A percentile compares a stretch with the other conserved stretches of the same genome.
These are phyloP conservation scores for Saccharomycopsis schoenii DNA, from an alignment of 805 yeast genomes.

Conservation along the genomic window DNA sequence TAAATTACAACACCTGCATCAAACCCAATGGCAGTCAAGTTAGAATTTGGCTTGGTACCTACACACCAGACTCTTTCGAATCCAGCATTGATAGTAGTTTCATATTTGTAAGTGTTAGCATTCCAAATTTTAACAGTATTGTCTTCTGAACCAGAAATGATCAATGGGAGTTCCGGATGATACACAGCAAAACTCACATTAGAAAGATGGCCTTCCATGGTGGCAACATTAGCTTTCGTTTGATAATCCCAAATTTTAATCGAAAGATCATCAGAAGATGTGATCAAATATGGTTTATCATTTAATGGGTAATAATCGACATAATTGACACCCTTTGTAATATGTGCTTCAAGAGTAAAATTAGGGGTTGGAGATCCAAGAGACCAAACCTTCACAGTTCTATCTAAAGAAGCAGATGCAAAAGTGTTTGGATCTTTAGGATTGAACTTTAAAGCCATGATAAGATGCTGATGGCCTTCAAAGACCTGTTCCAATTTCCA, in stretches of 20 bases:
- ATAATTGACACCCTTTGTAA: conserved; percentile 86
- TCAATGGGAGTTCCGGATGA: conserved; percentile 95
- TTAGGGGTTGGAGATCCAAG: conserved; percentile 81
- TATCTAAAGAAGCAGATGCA: conserved; percentile 94
- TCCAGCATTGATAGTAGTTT: conserved; percentile 82
- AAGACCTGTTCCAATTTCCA: conserved; percentile 88
- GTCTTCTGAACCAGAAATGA: conserved; percentile 95
- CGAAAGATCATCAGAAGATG: conserved; percentile 84
- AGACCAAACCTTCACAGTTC: conserved; percentile 96
- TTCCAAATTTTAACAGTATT: conserved; percentile 93
- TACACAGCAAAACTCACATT: conserved; percentile 95
- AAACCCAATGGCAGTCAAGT: conserved; percentile 82
- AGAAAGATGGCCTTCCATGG: conserved; percentile 85
- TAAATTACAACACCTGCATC: conserved; percentile 90
- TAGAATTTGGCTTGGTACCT: conserved; percentile 52
- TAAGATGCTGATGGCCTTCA: conserved; percentile 93
- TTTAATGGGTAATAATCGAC: conserved; percentile 96
- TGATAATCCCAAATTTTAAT: conserved; percentile 94
- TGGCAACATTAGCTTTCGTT: conserved; percentile 90
- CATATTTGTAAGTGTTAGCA: conserved; percentile 85
- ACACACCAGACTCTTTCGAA: conserved; percentile 97
- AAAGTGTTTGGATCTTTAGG: conserved; percentile 97
- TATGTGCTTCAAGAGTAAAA: conserved; percentile 86
- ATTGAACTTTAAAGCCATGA: conserved; percentile 89
- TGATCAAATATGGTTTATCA: conserved; percentile 91